Base-by-base conservation (phyloP, 257 asterid genomes). In the Lithospermum erythrorhizon region DNA sequence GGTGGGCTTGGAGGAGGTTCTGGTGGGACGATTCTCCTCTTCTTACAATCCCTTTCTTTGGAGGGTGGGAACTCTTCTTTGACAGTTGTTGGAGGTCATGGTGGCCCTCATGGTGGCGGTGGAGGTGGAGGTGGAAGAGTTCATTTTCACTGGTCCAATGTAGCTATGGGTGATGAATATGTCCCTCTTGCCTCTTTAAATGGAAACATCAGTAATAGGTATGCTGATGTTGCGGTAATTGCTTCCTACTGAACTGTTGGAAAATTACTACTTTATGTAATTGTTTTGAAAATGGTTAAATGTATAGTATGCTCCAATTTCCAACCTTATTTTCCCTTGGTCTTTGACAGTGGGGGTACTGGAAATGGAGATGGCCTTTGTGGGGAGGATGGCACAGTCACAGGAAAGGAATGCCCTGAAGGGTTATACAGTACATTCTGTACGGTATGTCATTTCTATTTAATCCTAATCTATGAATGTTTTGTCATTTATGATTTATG, bases 81-180 rank as follows among this genome's bases (percentile, higher is more conserved):
- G 63, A 82, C 97, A 62, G 95, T 77, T 71, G 64, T 74, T 62
- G 97, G 97, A 76, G 97, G 97, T 65, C 79, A 58, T 69, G 97
- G 97, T 67, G 94, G 97, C 57, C 79, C 81, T 62, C 79, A 79
- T 56, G 97, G 97, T 3, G 97, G 97, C 10, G 97, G 97, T 6
- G 97, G 97, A 5, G 97, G 97, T 30, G 97, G 94, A 4, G 97
- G 97, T 69, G 97, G 97, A 66, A 82, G 97, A 84, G 79, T 89
- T 68, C 97, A 89, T 82, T 84, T 89, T 75, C 97, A 89, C 70
- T 89, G 97, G 97, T 81, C 89, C 59, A 78, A 79, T 68, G 81
- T 89, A 68, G 76, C 78, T 61, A 75, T 63, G 59, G 95, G 91
- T 45, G 81, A 78, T 68, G 93, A 89, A 68, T 89, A 89, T 78